Evolutionary conservation across 2,329 filamentous ascomycete species (phyloP), one percentile per base, ranked within the genome.

Genomic region (Cladosporium halotolerans): DNA sequence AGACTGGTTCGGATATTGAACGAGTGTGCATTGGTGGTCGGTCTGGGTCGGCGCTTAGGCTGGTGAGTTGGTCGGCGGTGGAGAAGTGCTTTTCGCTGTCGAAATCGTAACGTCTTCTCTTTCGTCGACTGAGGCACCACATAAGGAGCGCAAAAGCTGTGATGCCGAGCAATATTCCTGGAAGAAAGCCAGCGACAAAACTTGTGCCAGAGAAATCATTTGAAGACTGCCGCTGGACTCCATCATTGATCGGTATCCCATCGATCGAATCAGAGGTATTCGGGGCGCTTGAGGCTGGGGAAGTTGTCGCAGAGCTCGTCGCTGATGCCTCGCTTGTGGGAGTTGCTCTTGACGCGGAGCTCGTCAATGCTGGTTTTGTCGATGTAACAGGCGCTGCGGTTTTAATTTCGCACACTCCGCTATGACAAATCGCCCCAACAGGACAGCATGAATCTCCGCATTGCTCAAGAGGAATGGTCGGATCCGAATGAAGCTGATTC

Each of bases 381-480:
- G 58, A 57, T 7, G 57, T 53, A 18, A 57, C 53, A 9, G 57
- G 13, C 9, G 38, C 42, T 9, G 41, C 38, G 4, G 36, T 55
- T 38, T 57, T 46, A 60, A 71, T 73, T 9, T 73, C 65, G 61
- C 86, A 89, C 46, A 68, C 67, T 40, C 71, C 71, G 49, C 65
- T 66, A 34, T 77, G 68, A 70, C 87, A 91, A 1, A 73, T 71
- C 70, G 85, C 90, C 2, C 87, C 87, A 67, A 84, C 84, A 0
- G 87, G 86, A 65, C 87, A 91, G 69, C 86, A 91, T 51, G 60
- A 68, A 14, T 62, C 66, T 11, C 79, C 83, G 61, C 87, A 90
- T 16, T 70, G 75, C 2, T 72, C 69, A 11, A 90, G 72, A 9
- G 73, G 70, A 9, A 78, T 74, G 14, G 75, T 73, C 31, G 86